Percentiles rank a stretch among this genome's conserved stretches.
These are phyloP conservation scores for Ormosia emarginata DNA, from an alignment of 306 rosid species.

Conservation along the genomic window DNA sequence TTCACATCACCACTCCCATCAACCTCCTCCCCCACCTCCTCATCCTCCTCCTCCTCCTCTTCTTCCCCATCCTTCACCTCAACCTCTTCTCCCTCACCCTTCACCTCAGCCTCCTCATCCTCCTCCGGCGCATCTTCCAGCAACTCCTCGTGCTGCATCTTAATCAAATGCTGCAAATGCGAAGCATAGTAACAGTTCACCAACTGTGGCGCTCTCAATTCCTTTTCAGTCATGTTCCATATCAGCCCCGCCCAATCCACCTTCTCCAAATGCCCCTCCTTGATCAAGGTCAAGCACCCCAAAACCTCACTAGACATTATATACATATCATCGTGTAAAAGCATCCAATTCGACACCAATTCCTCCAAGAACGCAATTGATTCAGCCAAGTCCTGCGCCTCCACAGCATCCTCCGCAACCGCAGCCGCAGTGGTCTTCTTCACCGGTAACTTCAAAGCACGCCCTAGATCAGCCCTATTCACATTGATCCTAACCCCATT, in stretches of 20 bases:
- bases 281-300: slow-evolving; percentile 36
- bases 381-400: slow-evolving; percentile 31
- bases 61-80: slow-evolving; percentile 32
- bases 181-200: slow-evolving; percentile 80
- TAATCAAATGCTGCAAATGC: slow-evolving; percentile 75
- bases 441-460: slow-evolving; percentile 69
- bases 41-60: slow-evolving; percentile 31
- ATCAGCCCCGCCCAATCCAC: slow-evolving; percentile 79
- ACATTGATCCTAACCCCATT: slow-evolving; percentile 39
- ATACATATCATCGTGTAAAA: slow-evolving; percentile 71
- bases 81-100: slow-evolving; percentile 42
- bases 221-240: slow-evolving; percentile 85
- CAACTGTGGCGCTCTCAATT: slow-evolving; percentile 47
- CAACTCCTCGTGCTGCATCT: slow-evolving; percentile 50
- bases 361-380: slow-evolving; percentile 52
- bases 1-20: slow-evolving; percentile 38
- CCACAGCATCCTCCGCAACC: slow-evolving; percentile 15
- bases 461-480: slow-evolving; percentile 68
- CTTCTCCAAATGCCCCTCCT: slow-evolving; percentile 60
- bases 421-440: slow-evolving; percentile 24
- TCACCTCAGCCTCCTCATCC: slow-evolving; percentile 28
- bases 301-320: slow-evolving; percentile 58
- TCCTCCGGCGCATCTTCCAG: slow-evolving; percentile 35
- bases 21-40: slow-evolving; percentile 28
- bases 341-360: slow-evolving; percentile 68